Percentiles rank a stretch among this genome's conserved stretches.
Conservation (phyloP, 2,329 filamentous ascomycete species). For the Diplodia corticola region DNA sequence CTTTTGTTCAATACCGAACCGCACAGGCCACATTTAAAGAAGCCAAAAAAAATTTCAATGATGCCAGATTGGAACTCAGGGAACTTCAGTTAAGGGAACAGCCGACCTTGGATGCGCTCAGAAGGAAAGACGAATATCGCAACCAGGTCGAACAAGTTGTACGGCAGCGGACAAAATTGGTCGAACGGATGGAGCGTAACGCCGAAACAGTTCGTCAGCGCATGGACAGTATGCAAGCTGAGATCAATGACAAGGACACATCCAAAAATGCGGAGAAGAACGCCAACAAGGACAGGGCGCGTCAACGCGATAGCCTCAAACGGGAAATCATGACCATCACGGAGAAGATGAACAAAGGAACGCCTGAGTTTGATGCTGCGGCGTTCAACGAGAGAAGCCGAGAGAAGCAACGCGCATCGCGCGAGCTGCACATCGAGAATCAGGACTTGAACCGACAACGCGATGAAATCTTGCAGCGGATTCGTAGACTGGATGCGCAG, state of each 20-base stretch:
- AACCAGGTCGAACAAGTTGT: slow-evolving; percentile 57
- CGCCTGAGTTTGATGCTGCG: slow-evolving; percentile 66
- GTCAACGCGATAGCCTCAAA: slow-evolving; percentile 21
- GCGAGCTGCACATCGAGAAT: slow-evolving; percentile 51
- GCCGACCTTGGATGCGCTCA: slow-evolving; percentile 69
- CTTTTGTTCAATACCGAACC: slow-evolving; percentile 65
- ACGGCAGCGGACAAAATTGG: slow-evolving; percentile 54
- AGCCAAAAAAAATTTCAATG: slow-evolving; percentile 52
- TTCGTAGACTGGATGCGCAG: slow-evolving; percentile 29
- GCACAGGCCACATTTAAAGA: slow-evolving; percentile 51
- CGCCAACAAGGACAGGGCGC: slow-evolving; percentile 33
- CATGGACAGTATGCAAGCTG: slow-evolving; percentile 47
- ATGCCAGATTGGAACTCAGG: slow-evolving; percentile 54
- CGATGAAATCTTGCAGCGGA: slow-evolving; percentile 29
- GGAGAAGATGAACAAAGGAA: slow-evolving; percentile 59
- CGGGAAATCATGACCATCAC: slow-evolving; percentile 54
- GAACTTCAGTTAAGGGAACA: slow-evolving; percentile 64
- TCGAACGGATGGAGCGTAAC: slow-evolving; percentile 34
- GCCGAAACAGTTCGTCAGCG: slow-evolving; percentile 30
- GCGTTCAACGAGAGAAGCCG: slow-evolving; percentile 72
- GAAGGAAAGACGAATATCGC: slow-evolving; percentile 68
- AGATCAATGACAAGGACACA: slow-evolving; percentile 39
- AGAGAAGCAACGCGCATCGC: slow-evolving; percentile 52
- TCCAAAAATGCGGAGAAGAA: slow-evolving; percentile 44
- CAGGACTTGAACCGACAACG: slow-evolving; percentile 16